phyloP scores from a whole-genome alignment of 139 green algal genomes.

The Chlamydomonas incerta region DNA sequence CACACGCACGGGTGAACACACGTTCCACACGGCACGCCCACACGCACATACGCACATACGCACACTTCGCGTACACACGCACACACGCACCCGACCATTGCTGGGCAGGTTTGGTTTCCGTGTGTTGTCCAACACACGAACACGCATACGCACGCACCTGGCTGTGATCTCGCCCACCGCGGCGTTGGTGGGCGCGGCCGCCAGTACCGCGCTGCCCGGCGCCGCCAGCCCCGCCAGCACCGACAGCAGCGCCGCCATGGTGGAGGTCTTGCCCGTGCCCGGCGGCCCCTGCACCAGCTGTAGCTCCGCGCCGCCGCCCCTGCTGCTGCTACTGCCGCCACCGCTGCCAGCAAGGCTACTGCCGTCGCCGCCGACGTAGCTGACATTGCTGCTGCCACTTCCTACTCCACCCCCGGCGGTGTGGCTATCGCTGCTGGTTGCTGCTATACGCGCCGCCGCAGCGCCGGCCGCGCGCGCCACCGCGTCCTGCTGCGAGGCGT shows the following conservation, averaged over 20 bases:
- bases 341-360: too few relatives aligned
- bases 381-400: too few relatives aligned
- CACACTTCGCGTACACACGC: background rate
- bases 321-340: too few relatives aligned
- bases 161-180: constrained; percentile 82
- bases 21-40: background rate
- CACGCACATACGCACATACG: too few relatives aligned
- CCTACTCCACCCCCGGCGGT: too few relatives aligned
- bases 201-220: constrained; percentile 42
- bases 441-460: background rate
- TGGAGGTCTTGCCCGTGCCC: constrained; percentile 89
- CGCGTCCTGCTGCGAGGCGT: background rate
- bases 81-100: too few relatives aligned
- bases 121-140: background rate
- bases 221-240: background rate
- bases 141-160: constrained; percentile 10
- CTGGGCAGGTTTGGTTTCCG: too few relatives aligned
- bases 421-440: too few relatives aligned
- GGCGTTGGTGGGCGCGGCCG: constrained; percentile 88
- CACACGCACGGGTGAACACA: too few relatives aligned
- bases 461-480: background rate
- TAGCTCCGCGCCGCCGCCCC: background rate
- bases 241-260: constrained; percentile 70
- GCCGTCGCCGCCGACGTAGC: too few relatives aligned
- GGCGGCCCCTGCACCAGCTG: constrained; percentile 80